phyloP scores from a whole-genome alignment of 176 grass and related monocot species.

The Microstegium vimineum region DNA sequence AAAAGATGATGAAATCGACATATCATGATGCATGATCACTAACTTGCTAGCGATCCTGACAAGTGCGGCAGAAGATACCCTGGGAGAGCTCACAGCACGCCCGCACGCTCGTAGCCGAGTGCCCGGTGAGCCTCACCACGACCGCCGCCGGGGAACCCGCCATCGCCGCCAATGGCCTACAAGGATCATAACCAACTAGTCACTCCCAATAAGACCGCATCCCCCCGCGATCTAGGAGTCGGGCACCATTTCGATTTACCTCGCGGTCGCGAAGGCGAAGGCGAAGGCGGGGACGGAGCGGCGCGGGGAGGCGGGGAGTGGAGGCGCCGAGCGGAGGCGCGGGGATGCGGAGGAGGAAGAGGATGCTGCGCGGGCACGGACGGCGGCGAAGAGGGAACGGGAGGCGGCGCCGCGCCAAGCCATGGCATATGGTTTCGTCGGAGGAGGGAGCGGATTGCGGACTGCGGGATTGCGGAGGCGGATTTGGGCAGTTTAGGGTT shows the following conservation, averaged over 20 bases:
- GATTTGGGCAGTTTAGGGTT: conserved; percentile 47
- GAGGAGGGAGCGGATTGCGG: neutral
- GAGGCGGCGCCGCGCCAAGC: conserved; percentile 62
- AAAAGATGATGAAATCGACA: neutral
- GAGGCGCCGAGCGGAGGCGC: conserved; percentile 18
- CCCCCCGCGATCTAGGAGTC: neutral
- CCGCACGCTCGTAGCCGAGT: conserved; percentile 56
- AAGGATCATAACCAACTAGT: neutral
- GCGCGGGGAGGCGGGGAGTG: conserved; percentile 13
- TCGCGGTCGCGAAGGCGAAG: conserved; percentile 39
- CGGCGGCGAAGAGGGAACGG: conserved; percentile 52
- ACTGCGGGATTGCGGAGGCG: neutral
- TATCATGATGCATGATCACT: conserved; percentile 41
- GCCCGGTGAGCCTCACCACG: conserved; percentile 53
- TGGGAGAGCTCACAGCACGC: conserved; percentile 91
- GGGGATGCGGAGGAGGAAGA: neutral
- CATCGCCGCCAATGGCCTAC: conserved; percentile 61
- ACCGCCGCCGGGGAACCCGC: conserved; percentile 43
- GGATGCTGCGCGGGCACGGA: conserved; percentile 22
- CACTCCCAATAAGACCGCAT: neutral
- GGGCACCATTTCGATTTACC: conserved; percentile 30
- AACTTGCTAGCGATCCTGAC: conserved; percentile 96
- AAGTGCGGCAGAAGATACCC: conserved; percentile 97
- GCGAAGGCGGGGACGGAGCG: conserved; percentile 11
- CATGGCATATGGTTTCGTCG: conserved; percentile 37